Base-by-base conservation (phyloP, 2,329 filamentous ascomycete species). In the Neoarthrinium moseri region DNA sequence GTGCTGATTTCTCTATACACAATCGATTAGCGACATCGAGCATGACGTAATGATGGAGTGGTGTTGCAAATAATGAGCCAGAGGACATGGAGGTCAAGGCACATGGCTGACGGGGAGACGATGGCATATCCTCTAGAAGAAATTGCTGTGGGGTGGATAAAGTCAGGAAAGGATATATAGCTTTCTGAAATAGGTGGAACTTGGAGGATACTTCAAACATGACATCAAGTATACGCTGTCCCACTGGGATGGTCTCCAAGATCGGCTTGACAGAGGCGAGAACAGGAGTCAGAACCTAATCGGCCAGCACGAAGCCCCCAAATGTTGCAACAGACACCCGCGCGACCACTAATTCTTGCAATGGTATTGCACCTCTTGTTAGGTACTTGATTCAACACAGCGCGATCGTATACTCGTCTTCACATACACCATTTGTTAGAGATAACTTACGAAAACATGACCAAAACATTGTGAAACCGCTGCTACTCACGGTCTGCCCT, bases 91-190 rank as follows among this genome's bases (percentile, higher is more conserved):
- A 77, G 57, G 3, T 72, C 75, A 4, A 76, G 74, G 8, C 57
- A 64, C 2, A 81, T 68, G 1, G 72, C 66, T 4, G 79, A 66
- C 36, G 87, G 82, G 2, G 74, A 70, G 23, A 87, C 78, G 18
- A 87, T 77, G 41, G 84, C 84, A 53, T 86, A 85, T 0, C 84
- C 84, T n/a, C 81, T 81, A 7, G 80, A 80, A 6, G 84, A 77
- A 5, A 86, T 80, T 45, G 81, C 80, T 69, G 43, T 10, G 23
- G 10, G 24, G 15, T 6, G 37, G 17, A 5, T 24, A 26, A 39
- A 18, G 32, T 34, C 32, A 34, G 32, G 32, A 34, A 34, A 34
- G 18, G 3, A 15, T 15, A 12, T 12, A 12, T 2, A 3, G 20
- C 6, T 15, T 39, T 12, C 23, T 39, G 12, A 34, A 17, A 10